Base-by-base conservation (phyloP, 1,284 basidiomycete genomes). In the Irpex rosettiformis region DNA sequence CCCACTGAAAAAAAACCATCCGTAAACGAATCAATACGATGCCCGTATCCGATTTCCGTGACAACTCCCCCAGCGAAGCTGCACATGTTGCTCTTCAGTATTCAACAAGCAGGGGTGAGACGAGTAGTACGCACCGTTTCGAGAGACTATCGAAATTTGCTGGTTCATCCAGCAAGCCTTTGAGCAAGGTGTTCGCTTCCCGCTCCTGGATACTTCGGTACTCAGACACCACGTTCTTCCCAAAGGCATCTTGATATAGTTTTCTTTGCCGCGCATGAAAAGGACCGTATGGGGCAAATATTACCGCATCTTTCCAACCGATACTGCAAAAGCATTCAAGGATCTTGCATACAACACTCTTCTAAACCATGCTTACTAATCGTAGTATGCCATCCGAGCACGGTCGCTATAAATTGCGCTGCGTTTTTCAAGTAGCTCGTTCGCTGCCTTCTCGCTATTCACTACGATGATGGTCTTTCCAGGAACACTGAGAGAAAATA, bases 41-140 rank as follows among this genome's bases (percentile, higher is more conserved):
- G 65, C 3, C 67, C 67, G 54, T 68, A 68, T n/a, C 66, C 59
- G 25, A 68, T 67, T 58, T 68, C 65, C 64, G 67, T 67, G 29
- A 68, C 57, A 37, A 64, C 54, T 3, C 61, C 63, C 1, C 57
- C 58, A 18, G 63, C 55, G 28, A 56, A 68, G 43, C 65, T 67
- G 55, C 16, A 52, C n/a, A 7, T 24, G 11, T 30, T 29, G 22
- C 6, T 40, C 54, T 55, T 52, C 21, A 66, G 47, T 7, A 37
- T 52, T n/a, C n/a, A n/a, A n/a, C n/a, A n/a, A n/a, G n/a, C n/a
- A n/a, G n/a, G n/a, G n/a, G n/a, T n/a, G n/a, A n/a, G n/a, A n/a
- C n/a, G n/a, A n/a, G n/a, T n/a, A n/a, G n/a, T n/a, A n/a, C 33
- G 4, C 18, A 60, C 58, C 48, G 55, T 22, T 33, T 22, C 7